phyloP scores from a whole-genome alignment of 2,329 filamentous ascomycete species.

The Exserohilum rostratum region DNA sequence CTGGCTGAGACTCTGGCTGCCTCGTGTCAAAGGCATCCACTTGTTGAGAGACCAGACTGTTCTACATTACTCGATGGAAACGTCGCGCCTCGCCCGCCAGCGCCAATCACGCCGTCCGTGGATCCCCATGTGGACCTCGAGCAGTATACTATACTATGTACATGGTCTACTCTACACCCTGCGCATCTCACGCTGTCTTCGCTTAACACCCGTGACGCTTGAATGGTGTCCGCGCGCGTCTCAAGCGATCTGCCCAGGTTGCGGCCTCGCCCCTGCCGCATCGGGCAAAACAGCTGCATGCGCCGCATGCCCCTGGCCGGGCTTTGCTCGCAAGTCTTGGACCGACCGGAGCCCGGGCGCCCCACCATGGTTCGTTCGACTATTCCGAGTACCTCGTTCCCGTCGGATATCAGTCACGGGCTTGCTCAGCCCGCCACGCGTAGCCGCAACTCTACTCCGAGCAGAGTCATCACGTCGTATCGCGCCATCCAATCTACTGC shows the following conservation, averaged over 20 bases:
- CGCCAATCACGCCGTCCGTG: slow-evolving; percentile 10
- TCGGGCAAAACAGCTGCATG: slow-evolving; percentile 29
- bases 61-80: slow-evolving; percentile 32
- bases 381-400: slow-evolving; percentile 7
- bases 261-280: slow-evolving; percentile 10
- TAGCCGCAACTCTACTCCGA: slow-evolving; percentile 22
- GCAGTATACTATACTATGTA: too few species aligned
- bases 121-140: too few species aligned
- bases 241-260: slow-evolving; percentile 12
- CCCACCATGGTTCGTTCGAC: slow-evolving; percentile 7
- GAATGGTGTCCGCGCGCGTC: slow-evolving; percentile 6
- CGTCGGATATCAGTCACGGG: slow-evolving; percentile 1
- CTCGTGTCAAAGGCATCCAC: slow-evolving; percentile 36
- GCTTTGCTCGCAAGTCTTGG: neutral
- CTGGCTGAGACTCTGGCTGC: slow-evolving; percentile 17
- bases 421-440: slow-evolving; percentile 23
- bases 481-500: slow-evolving; percentile 20
- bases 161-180: slow-evolving; percentile 13
- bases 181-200: slow-evolving; percentile 32
- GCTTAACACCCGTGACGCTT: slow-evolving; percentile 27
- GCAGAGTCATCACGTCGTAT: slow-evolving; percentile 27
- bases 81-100: slow-evolving; percentile 8
- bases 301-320: slow-evolving; percentile 21
- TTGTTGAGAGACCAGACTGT: slow-evolving; percentile 39
- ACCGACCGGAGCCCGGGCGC: neutral